phyloP scores from a whole-genome alignment of 2,329 filamentous ascomycete genomes.

The Cercospora sp. region DNA sequence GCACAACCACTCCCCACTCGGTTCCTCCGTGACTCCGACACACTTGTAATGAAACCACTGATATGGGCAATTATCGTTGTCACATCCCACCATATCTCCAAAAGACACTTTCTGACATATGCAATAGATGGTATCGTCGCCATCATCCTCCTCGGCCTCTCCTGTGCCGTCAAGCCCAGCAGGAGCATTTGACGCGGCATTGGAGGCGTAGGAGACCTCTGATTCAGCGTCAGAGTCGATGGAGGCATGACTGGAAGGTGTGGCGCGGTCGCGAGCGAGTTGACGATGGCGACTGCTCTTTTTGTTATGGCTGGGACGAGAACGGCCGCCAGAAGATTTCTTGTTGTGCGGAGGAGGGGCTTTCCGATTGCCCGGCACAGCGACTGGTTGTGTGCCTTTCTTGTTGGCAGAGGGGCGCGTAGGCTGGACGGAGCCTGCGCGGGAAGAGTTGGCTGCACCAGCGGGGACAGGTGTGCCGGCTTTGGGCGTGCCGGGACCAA shows the following conservation, averaged over 20 bases:
- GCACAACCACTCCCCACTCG: conserved; percentile 54
- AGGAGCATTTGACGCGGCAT: conserved; percentile 33
- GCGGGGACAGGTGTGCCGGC: conserved; percentile 53
- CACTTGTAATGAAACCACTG: conserved; percentile 86
- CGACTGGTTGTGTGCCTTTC: conserved; percentile 34
- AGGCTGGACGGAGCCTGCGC: conserved; percentile 62
- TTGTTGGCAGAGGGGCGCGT: conserved; percentile 34
- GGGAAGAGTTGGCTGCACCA: conserved; percentile 45
- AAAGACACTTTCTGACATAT: conserved; percentile 80
- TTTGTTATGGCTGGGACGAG: conserved; percentile 29
- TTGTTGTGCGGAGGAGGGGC: conserved; percentile 49
- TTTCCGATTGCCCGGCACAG: conserved; percentile 48
- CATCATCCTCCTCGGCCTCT: conserved; percentile 35
- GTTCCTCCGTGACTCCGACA: conserved; percentile 52
- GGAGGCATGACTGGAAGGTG: conserved; percentile 37
- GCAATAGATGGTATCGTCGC: conserved; percentile 68
- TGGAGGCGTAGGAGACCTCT: conserved; percentile 27
- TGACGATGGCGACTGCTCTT: conserved; percentile 39
- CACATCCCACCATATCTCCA: conserved; percentile 86
- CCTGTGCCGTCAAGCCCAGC: conserved; percentile 29
- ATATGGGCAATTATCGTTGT: conserved; percentile 76
- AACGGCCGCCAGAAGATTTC: conserved; percentile 21
- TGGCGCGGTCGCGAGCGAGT: conserved; percentile 38
- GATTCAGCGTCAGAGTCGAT: conserved; percentile 10
- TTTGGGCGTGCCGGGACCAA: conserved; percentile 65